Evolutionary conservation across 352 stramenopile genomes (phyloP), one percentile per base, ranked within the genome.

Genomic region (Pythium coloratum): DNA sequence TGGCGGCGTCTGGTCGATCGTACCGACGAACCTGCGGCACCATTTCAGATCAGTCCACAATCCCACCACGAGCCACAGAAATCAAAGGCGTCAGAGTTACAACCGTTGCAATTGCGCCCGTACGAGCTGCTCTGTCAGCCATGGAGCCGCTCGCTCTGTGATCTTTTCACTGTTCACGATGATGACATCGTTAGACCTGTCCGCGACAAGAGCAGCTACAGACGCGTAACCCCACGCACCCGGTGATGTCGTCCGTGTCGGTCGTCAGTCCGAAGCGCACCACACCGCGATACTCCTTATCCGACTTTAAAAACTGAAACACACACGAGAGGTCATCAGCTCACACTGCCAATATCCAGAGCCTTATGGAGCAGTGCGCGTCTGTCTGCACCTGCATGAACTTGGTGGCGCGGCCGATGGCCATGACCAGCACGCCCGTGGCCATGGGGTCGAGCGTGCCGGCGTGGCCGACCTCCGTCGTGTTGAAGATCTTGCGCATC

Each of bases 391-490:
- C 82, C 75, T 88, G 82, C 40, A 96, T 73, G 76, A 95, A 94
- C 62, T 84, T 91, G 60, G 89, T 96, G 24, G 89, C 89, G 36
- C 81, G 75, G 42, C 88, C 88, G 30, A 96, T 67, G 26, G 87
- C 89, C 73, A 95, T 73, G 28, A 86, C 86, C 46, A 96, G 75
- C 57, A 96, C 89, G 26, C 89, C 89, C 34, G 87, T 95, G 20
- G 89, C 89, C 86, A 96, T 95, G 12, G 89, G 89, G 69, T 96
- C 89, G n/a, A 96, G 73, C 61, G 89, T 96, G 34, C 89, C 89
- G 46, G 78, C 86, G 58, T 96, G 89, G 44, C 89, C 89, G 12
- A 96, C 78, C 49, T 85, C 82, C 20, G 76, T 79, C 33, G 82
- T 95, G 60, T 80, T 77, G 53, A 95, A 86, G 49, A 92, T 70